phyloP scores from a whole-genome alignment of 768 basidiomycete species.

The Boletus pseudopeckii region DNA sequence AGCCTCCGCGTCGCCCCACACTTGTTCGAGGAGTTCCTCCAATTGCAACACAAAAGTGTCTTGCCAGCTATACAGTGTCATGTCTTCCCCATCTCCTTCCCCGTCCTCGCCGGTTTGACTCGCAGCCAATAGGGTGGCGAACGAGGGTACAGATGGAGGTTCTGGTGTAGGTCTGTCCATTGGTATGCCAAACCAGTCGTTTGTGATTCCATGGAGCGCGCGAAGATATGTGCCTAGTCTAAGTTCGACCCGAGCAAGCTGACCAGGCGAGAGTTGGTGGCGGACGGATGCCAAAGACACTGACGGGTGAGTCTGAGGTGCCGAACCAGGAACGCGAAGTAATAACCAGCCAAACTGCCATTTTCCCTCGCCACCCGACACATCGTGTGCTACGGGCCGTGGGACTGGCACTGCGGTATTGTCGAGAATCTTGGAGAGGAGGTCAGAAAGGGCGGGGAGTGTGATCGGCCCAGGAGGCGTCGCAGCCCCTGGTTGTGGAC shows the following conservation, averaged over 20 bases:
- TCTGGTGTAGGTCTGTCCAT: slow-evolving; percentile 23
- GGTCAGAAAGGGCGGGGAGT: slow-evolving; percentile 33
- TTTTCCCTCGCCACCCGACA: slow-evolving; percentile 27
- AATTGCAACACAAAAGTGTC: slow-evolving; percentile 63
- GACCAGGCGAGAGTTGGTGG: slow-evolving; percentile 33
- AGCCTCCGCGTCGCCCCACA: slow-evolving; percentile 28
- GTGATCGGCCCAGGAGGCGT: slow-evolving; percentile 21
- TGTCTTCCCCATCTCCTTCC: slow-evolving; percentile 21
- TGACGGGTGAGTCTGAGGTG: slow-evolving; percentile 30
- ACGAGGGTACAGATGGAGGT: slow-evolving; percentile 28
- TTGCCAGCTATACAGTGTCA: slow-evolving; percentile 62
- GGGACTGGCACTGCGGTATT: slow-evolving; percentile 51
- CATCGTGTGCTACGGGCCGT: slow-evolving; percentile 44
- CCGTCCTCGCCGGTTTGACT: slow-evolving; percentile 4
- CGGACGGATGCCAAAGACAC: slow-evolving; percentile 37
- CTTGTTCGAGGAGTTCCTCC: slow-evolving; percentile 51
- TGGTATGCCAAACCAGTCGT: slow-evolving; percentile 72
- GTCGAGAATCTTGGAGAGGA: slow-evolving; percentile 41
- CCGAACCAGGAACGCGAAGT: slow-evolving; percentile 35
- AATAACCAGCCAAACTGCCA: slow-evolving; percentile 25
- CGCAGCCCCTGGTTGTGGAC: slow-evolving; percentile 8
- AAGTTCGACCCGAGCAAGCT: slow-evolving; percentile 51
- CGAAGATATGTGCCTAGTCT: slow-evolving; percentile 58
- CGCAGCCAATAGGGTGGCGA: slow-evolving; percentile 7
- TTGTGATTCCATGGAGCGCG: slow-evolving; percentile 66